These are phyloP conservation scores for Aureobasidium subglaciale DNA, from an alignment of 2,329 filamentous ascomycete species.

Conservation along the genomic window DNA sequence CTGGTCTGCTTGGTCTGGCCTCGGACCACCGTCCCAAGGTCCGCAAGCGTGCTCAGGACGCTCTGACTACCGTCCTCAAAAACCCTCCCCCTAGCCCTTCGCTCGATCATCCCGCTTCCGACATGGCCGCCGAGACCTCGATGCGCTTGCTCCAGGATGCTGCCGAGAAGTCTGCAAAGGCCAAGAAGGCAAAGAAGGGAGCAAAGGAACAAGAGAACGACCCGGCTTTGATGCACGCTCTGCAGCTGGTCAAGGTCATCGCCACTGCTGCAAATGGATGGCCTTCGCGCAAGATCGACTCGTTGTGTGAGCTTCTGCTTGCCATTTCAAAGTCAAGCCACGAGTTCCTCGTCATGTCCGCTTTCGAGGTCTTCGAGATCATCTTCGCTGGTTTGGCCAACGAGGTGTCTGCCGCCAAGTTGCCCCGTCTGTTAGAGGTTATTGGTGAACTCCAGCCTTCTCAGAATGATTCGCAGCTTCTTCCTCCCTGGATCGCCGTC, in stretches of 20 bases:
- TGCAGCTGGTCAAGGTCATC: constrained; percentile 87
- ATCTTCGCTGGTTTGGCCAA: constrained; percentile 90
- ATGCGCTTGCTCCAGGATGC: constrained; percentile 73
- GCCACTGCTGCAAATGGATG: constrained; percentile 83
- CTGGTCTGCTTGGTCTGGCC: constrained; percentile 75
- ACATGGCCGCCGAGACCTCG: constrained; percentile 91
- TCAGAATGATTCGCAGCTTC: constrained; percentile 85
- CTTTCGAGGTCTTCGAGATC: constrained; percentile 95
- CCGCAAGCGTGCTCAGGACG: constrained; percentile 85
- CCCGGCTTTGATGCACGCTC: constrained; percentile 78
- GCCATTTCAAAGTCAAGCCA: constrained; percentile 84
- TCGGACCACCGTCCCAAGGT: constrained; percentile 89
- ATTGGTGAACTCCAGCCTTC: constrained; percentile 88
- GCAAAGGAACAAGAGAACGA: constrained; percentile 52
- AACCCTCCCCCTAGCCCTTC: constrained; percentile 85
- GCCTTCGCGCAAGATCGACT: constrained; percentile 93
- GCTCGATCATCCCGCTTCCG: constrained; percentile 86
- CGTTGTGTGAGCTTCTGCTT: constrained; percentile 80
- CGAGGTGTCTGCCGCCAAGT: constrained; percentile 79
- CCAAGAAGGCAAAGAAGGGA: constrained; percentile 52
- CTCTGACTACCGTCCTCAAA: constrained; percentile 72
- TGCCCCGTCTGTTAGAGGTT: constrained; percentile 81
- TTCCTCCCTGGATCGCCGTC: constrained; percentile 95
- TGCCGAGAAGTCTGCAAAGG: constrained; percentile 64
- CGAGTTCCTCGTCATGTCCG: constrained; percentile 91